Base-by-base conservation (phyloP, 1,139 yeast genomes). In the Kazachstania sp. region DNA sequence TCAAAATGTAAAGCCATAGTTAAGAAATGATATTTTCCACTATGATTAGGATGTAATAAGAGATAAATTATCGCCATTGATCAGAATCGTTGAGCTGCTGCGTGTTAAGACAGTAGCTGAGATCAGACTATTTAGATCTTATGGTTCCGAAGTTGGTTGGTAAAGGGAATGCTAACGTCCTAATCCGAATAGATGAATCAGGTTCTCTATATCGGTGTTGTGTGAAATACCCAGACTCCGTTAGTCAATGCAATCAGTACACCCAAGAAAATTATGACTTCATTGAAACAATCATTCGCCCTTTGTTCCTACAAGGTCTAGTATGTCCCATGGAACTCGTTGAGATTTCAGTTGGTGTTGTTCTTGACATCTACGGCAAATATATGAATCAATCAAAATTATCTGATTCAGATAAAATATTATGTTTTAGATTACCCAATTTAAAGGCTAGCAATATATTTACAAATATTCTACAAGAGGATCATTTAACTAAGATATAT, bases 401-500 rank as follows among this genome's bases (percentile, higher is more conserved):
- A 7, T 26, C 41, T 3, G 37, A 38, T 7, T n/a, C 49, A 23
- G 60, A 47, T 4, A 15, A 28, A 8, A 50, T 58, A 3, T 4
- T 37, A 4, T 51, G 53, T 12, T 43, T 60, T 9, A 52, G 45
- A 37, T 50, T 63, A 44, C 54, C 49, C 20, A 54, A 58, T 40
- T 41, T 63, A 37, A 51, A 47, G 29, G 49, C 47, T 13, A 18
- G 39, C 6, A 31, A 36, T n/a, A 35, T 29, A 36, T 34, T 41
- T 11, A 16, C 30, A 2, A 40, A 23, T 7, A 8, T 43, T 13
- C n/a, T 52, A 11, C 46, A 50, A 15, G 19, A 49, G n/a, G 66
- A 61, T 45, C 66, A 59, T 45, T 55, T 54, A 36, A 59, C 63
- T n/a, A 55, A 48, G 35, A 23, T 62, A 5, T 57, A 54, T 39